Evolutionary conservation across 1,284 basidiomycete species (phyloP).

Genomic region (Cutaneotrichosporon sp.): DNA sequence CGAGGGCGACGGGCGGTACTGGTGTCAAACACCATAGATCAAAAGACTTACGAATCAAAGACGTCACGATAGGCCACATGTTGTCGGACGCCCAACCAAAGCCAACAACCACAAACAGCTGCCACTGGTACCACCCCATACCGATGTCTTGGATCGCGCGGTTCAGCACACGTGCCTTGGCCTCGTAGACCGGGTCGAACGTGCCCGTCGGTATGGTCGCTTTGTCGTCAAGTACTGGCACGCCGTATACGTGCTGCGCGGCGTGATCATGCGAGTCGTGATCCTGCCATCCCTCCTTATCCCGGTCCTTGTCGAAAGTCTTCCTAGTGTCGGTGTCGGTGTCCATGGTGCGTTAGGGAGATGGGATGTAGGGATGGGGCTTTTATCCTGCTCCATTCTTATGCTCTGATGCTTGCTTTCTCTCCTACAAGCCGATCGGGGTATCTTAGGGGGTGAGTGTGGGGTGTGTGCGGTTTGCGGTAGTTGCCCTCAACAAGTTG

Average conservation of each 20-base stretch:
- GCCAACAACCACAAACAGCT: slow-evolving; percentile 56
- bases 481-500: no score
- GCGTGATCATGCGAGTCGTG: no score
- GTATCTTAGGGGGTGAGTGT: no score
- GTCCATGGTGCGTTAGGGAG: background rate
- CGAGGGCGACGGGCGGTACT: slow-evolving; percentile 57
- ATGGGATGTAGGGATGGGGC: background rate
- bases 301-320: background rate
- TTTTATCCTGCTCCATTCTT: background rate
- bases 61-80: slow-evolving; percentile 46
- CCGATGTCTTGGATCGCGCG: slow-evolving; percentile 56
- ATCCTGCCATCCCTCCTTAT: background rate
- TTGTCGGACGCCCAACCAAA: slow-evolving; percentile 51
- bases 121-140: slow-evolving; percentile 65
- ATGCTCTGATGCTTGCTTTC: no score
- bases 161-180: slow-evolving; percentile 46
- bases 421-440: no score
- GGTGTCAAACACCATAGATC: slow-evolving; percentile 27
- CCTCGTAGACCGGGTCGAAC: slow-evolving; percentile 43
- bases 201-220: slow-evolving; percentile 20
- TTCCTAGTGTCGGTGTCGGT: background rate
- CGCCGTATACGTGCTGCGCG: background rate
- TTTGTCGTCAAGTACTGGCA: slow-evolving; percentile 10
- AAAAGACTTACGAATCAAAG: slow-evolving; percentile 15
- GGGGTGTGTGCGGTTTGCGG: no score